phyloP scores from a whole-genome alignment of 2,329 filamentous ascomycete species.

The Aaosphaeria arxii region DNA sequence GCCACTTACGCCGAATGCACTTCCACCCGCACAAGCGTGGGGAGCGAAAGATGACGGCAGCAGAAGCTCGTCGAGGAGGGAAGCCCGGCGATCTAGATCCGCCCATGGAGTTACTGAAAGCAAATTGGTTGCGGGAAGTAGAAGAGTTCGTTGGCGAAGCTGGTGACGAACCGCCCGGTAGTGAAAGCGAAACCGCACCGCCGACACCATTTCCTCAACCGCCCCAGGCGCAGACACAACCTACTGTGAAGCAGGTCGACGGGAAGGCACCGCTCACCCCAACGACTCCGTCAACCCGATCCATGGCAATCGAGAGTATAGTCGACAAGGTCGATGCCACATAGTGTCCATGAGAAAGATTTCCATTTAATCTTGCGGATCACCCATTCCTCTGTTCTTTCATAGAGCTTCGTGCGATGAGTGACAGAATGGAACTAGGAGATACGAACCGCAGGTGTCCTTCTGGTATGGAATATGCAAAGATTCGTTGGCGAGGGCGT shows the following conservation, averaged over 20 bases:
- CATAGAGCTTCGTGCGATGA: no score
- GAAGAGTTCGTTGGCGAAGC: slow-evolving; percentile 42
- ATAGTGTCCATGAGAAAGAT: slow-evolving; percentile 3
- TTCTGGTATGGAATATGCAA: no score
- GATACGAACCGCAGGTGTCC: no score
- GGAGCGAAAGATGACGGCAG: slow-evolving; percentile 53
- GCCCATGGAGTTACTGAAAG: slow-evolving; percentile 60
- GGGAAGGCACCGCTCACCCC: slow-evolving; percentile 34
- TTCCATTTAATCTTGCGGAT: no score
- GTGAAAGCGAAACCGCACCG: slow-evolving; percentile 17
- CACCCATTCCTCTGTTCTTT: no score
- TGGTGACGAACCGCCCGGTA: slow-evolving; percentile 16
- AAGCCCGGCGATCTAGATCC: slow-evolving; percentile 55
- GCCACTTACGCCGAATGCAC: slow-evolving; percentile 82
- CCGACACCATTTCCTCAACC: slow-evolving; percentile 14
- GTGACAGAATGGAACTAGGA: no score
- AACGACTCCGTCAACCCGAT: slow-evolving; percentile 34
- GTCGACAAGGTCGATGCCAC: slow-evolving; percentile 36
- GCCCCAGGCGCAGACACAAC: slow-evolving; percentile 7
- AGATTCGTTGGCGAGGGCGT: no score
- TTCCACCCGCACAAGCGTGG: slow-evolving; percentile 68
- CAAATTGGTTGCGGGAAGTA: slow-evolving; percentile 57
- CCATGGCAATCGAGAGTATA: slow-evolving; percentile 40
- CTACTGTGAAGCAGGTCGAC: slow-evolving; percentile 17
- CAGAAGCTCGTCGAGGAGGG: slow-evolving; percentile 57